phyloP scores from a whole-genome alignment of 2,329 filamentous ascomycete genomes.

The Colletotrichum limetticola region DNA sequence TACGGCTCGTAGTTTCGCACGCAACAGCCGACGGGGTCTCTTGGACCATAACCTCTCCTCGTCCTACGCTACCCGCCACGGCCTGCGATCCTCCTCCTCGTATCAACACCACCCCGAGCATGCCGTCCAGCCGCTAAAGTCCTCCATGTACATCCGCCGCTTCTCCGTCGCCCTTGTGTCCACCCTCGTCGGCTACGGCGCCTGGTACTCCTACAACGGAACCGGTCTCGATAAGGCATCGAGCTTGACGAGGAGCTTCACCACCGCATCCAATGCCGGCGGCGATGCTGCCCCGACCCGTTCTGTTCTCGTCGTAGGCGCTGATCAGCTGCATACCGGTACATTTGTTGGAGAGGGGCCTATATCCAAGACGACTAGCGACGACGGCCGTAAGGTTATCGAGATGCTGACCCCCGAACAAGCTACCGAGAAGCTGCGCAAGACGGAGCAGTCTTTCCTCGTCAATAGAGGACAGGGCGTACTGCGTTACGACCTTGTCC shows the following conservation, averaged over 20 bases:
- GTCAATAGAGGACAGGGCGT: slow-evolving; percentile 92
- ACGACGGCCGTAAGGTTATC: slow-evolving; percentile 84
- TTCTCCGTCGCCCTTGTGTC: slow-evolving; percentile 75
- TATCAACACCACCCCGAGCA: slow-evolving; percentile 42
- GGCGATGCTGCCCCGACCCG: slow-evolving; percentile 60
- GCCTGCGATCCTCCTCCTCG: slow-evolving; percentile 35
- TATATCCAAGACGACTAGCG: slow-evolving; percentile 87
- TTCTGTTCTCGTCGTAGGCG: slow-evolving; percentile 87
- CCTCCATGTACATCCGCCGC: slow-evolving; percentile 81
- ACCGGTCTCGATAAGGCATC: slow-evolving; percentile 46
- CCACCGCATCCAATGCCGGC: slow-evolving; percentile 46
- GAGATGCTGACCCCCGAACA: slow-evolving; percentile 98
- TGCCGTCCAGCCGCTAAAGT: slow-evolving; percentile 64
- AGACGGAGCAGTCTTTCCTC: slow-evolving; percentile 90
- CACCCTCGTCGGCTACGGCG: slow-evolving; percentile 78
- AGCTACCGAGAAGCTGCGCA: slow-evolving; percentile 87
- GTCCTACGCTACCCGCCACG: slow-evolving; percentile 36
- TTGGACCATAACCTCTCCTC: slow-evolving; percentile 39
- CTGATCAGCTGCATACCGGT: slow-evolving; percentile 89
- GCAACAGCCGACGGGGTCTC: slow-evolving; percentile 57
- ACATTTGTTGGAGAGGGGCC: slow-evolving; percentile 87
- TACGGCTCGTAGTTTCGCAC: slow-evolving; percentile 68
- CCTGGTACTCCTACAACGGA: slow-evolving; percentile 78
- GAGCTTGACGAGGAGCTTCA: slow-evolving; percentile 53
- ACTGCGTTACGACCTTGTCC: slow-evolving; percentile 92